Percentiles rank a stretch among this genome's conserved stretches.
These are phyloP conservation scores for Mayamaea pseudoterrestris DNA, from an alignment of 108 stramenopile species.

Conservation along the genomic window DNA sequence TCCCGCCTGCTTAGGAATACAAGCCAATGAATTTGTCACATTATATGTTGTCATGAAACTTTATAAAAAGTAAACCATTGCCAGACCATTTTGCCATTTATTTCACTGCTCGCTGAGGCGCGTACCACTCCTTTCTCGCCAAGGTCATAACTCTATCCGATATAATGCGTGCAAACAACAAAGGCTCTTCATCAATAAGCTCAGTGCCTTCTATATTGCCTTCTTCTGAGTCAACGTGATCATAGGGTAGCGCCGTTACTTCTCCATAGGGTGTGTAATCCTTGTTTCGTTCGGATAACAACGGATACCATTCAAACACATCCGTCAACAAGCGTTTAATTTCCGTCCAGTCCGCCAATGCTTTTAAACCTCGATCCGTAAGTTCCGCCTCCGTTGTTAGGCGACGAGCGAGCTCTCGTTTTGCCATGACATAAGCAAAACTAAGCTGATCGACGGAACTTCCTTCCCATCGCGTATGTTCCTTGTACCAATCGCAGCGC, in stretches of 20 bases:
- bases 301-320: constrained; percentile 64
- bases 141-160: constrained; percentile 26
- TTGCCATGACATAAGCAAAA: constrained; percentile 66
- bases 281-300: constrained; percentile 29
- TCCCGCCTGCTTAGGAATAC: too few relatives aligned
- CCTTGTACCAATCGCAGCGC: constrained; percentile 76
- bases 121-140: constrained; percentile 21
- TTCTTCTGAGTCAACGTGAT: not conserved
- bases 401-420: constrained; percentile 45
- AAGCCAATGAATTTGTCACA: too few relatives aligned
- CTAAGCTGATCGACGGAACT: constrained; percentile 56
- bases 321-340: constrained; percentile 28
- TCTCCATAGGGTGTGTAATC: constrained; percentile 14
- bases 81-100: too few relatives aligned
- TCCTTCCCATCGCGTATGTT: constrained; percentile 50
- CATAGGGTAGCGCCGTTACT: constrained; percentile 9
- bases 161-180: constrained; percentile 29
- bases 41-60: too few relatives aligned
- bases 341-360: constrained; percentile 16
- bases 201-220: constrained; percentile 6
- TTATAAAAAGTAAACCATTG: too few relatives aligned
- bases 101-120: too few relatives aligned
- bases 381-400: constrained; percentile 27
- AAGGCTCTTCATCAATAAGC: constrained; percentile 1
- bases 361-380: constrained; percentile 24